These are phyloP conservation scores for Alternaria alternata DNA, from an alignment of 2,329 filamentous ascomycete species.

Conservation along the genomic window DNA sequence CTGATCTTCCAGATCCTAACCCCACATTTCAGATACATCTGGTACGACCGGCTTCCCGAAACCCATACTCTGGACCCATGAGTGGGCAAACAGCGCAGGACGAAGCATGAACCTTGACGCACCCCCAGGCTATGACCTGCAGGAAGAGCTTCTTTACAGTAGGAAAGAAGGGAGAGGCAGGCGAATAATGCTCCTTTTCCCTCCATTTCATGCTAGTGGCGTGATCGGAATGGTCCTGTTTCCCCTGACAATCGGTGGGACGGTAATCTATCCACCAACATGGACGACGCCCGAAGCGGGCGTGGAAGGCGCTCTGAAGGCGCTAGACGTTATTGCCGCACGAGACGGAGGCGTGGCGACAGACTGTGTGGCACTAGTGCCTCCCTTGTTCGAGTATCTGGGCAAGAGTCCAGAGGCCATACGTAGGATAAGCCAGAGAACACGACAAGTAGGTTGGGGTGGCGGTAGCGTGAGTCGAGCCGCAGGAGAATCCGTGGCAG, in stretches of 20 bases:
- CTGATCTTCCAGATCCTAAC: not conserved
- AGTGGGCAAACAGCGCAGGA: constrained; percentile 15
- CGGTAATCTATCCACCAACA: constrained; percentile 8
- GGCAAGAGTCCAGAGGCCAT: constrained; percentile 10
- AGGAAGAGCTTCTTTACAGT: not conserved
- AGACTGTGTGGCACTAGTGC: not conserved
- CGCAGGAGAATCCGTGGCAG: constrained; percentile 9
- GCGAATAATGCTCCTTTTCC: constrained; percentile 11
- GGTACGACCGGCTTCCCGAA: constrained; percentile 52
- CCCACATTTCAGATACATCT: constrained; percentile 35
- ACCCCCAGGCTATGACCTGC: constrained; percentile 5
- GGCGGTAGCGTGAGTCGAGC: constrained; percentile 18
- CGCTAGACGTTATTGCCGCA: not conserved
- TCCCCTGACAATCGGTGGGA: constrained; percentile 8
- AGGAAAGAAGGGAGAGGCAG: not conserved
- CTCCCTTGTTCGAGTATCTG: constrained; percentile 12
- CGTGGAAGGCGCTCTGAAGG: not conserved
- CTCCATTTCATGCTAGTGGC: constrained; percentile 20
- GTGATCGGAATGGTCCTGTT: constrained; percentile 11
- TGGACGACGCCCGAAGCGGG: constrained; percentile 3
- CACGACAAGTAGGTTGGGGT: constrained; percentile 9
- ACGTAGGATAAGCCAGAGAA: not conserved
- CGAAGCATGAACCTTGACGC: constrained; percentile 4
- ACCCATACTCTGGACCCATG: constrained; percentile 41
- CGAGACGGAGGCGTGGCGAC: not conserved